Evolutionary conservation across 306 rosid species (phyloP), one percentile per base, ranked within the genome.

Genomic region (Heteromeles arbutifolia): DNA sequence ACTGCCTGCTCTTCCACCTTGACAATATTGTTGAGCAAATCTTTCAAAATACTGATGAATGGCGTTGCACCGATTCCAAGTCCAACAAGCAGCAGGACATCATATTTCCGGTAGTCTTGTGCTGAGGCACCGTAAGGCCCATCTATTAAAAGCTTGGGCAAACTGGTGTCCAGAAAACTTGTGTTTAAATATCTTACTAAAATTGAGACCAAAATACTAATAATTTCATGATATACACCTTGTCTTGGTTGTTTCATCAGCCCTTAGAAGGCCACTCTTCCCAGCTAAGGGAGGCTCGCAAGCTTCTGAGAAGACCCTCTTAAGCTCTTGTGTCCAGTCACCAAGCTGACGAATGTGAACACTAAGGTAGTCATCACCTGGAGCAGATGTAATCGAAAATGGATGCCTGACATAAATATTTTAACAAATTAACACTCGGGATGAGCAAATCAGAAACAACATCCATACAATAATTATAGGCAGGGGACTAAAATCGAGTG

Each of bases 41-140:
- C 98, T 79, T 92, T 96, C 61, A 90, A 82, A 79, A 96, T 96
- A 84, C 99, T 96, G 85, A 96, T 89, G 85, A 96, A 96, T 79
- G 99, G 99, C 31, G 99, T 96, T 70, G 99, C 99, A 59, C 99
- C 99, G 29, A 96, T 96, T 37, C 99, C 99, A 39, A 96, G 98
- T 77, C 99, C 99, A 15, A 96, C 99, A 34, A 96, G 96, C 66
- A 96, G 77, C 86, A 96, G 80, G 72, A 96, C 99, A 77, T 96
- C 98, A 78, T 96, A 96, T 59, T 96, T 96, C 69, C 71, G 73
- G 70, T 92, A 96, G 74, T 96, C 99, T 77, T 96, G 98, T 70
- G 99, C 99, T 4, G 99, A 94, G 4, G 99, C 99, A 53, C 99
- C 98, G 41, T 96, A 96, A 81, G 99, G 98, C 65, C 99, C 99